Evolutionary conservation across 331 rosid species (phyloP), one percentile per base, ranked within the genome.

Genomic region (Quercus tomentella): DNA sequence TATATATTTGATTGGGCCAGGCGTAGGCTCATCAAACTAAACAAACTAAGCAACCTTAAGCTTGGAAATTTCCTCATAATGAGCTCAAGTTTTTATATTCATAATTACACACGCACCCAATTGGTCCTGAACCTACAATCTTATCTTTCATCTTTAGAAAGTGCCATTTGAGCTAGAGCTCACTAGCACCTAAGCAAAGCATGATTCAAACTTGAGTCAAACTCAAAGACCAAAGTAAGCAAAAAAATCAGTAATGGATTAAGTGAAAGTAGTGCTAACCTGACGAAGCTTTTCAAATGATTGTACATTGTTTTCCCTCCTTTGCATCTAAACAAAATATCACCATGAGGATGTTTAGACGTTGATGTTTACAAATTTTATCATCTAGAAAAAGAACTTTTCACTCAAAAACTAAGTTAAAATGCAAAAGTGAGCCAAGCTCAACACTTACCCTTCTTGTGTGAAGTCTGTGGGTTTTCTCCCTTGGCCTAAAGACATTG

Each of bases 211-310:
- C 55, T 49, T 49, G 55, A 49, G 55, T 14, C 17, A 49, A 65
- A 65, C 71, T 30, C 7, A 5, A 65, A 67, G 52, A 35, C 52
- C 26, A 67, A 20, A 20, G 72, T 9, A 76, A 20, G 57, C 67
- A 76, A 25, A 71, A 78, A 73, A 81, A 77, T 45, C 62, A 56
- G 68, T 37, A 75, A 80, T 54, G 66, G 82, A 69, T 75, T 25
- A 51, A 72, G 74, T 26, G 43, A 75, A 76, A 76, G 69, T 43
- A 37, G 30, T 17, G 66, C 83, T 81, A 63, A 95, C 99, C 97
- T 95, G 97, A 77, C 97, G 99, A 88, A 95, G 97, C 96, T 90
- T 95, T 89, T 95, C 99, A 87, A 95, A 95, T 68, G 97, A 93
- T 90, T 93, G 97, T 81, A 95, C 96, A 86, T 93, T 95, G 91